Conservation (phyloP, 2,329 filamentous ascomycete species). For the Cladosporium sp. region DNA sequence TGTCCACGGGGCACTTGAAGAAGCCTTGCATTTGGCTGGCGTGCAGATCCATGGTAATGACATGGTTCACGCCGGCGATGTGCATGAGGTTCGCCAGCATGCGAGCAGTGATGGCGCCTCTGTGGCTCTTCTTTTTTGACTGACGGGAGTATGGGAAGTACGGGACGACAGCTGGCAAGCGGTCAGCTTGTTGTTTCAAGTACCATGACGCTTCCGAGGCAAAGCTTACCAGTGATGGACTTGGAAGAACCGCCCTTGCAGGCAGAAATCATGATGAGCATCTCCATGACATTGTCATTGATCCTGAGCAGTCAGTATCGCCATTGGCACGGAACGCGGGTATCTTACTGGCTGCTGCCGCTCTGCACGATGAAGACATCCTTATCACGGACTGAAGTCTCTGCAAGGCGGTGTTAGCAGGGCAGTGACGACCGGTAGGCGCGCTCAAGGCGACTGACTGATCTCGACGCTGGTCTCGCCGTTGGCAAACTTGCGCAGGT, state of each 20-base stretch:
- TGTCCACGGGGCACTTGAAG: conserved; percentile 96
- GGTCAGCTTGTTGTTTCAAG: conserved; percentile 10
- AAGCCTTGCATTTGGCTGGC: conserved; percentile 97
- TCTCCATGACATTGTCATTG: conserved; percentile 99
- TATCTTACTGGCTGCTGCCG: conserved; percentile 70
- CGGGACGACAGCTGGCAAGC: conserved; percentile 69
- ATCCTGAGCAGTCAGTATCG: conserved; percentile 53
- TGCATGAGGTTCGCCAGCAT: conserved; percentile 95
- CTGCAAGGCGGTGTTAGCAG: conserved; percentile 35
- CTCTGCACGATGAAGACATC: conserved; percentile 99
- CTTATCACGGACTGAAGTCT: conserved; percentile 81
- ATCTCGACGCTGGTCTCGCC: conserved; percentile 70
- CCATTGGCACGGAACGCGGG: conserved; percentile 17
- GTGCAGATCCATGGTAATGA: conserved; percentile 96
- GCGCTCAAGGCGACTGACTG: conserved; percentile 41
- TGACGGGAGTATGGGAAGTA: conserved; percentile 99
- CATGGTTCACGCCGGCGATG: conserved; percentile 93
- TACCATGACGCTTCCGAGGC: conserved; percentile 20
- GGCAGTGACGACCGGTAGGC: conserved; percentile 8
- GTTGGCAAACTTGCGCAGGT: conserved; percentile 67
- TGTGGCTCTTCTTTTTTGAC: conserved; percentile 98
- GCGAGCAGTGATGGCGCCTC: conserved; percentile 91
- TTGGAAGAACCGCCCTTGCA: conserved; percentile 97
- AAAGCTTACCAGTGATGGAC: conserved; percentile 81
- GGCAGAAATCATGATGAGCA: conserved; percentile 98